Conservation (phyloP, 1,139 yeast species). For the Candida tetrigidarum region DNA sequence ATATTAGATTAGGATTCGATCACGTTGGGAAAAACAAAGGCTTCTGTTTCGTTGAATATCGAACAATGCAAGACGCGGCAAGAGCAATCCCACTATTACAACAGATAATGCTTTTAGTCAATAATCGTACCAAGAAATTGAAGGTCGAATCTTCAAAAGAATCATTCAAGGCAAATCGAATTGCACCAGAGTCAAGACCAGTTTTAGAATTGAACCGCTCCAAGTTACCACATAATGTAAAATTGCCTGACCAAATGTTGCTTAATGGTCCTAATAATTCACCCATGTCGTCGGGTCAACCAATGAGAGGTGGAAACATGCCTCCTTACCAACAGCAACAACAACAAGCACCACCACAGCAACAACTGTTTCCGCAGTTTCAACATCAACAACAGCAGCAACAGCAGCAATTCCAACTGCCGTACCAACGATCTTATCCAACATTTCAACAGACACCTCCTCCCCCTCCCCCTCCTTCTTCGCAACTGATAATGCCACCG, state of each 20-base stretch:
- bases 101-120: slow-evolving; percentile 43
- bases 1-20: slow-evolving; percentile 65
- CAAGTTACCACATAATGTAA: slow-evolving; percentile 56
- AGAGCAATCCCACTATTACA: slow-evolving; percentile 47
- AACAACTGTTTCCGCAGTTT: slow-evolving; percentile 11
- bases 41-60: slow-evolving; percentile 65
- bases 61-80: slow-evolving; percentile 53
- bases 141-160: slow-evolving; percentile 67
- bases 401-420: slow-evolving; percentile 8
- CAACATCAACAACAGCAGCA: slow-evolving; percentile 7
- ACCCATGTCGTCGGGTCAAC: slow-evolving; percentile 11
- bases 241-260: slow-evolving; percentile 56
- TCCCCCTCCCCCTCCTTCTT: slow-evolving; percentile 1
- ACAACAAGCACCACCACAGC: slow-evolving; percentile 6
- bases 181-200: slow-evolving; percentile 39
- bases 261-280: slow-evolving; percentile 1
- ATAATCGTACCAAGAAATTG: slow-evolving; percentile 43
- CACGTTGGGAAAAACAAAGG: slow-evolving; percentile 67
- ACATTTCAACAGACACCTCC: slow-evolving; percentile 1
- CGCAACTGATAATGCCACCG: background rate
- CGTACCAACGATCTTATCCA: background rate
- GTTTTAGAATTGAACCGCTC: slow-evolving; percentile 45
- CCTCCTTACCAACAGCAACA: slow-evolving; percentile 4
- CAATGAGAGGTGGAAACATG: slow-evolving; percentile 5
- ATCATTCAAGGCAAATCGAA: slow-evolving; percentile 46